Base-by-base conservation (phyloP, 805 yeast genomes). In the Zygotorulaspora danielsina region DNA sequence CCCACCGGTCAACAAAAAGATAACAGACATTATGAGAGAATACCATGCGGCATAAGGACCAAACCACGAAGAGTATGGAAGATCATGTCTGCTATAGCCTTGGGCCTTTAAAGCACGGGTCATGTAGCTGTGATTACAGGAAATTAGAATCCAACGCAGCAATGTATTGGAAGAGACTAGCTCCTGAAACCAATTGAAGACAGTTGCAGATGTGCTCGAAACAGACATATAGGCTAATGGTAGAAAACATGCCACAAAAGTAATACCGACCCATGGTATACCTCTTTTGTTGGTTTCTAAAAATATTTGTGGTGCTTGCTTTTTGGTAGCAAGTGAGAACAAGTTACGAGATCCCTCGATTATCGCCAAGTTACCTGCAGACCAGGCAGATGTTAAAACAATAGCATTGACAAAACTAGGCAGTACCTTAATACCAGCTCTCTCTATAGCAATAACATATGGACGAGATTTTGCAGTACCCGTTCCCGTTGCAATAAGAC, bases 361-460 rank as follows among this genome's bases (percentile, higher is more conserved):
- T 55, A 84, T 68, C 62, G 80, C 88, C 2, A 87, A 80, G 65
- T 83, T 84, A 8, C 84, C 79, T 32, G 93, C 93, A 8, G 89
- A 81, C 55, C 84, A 75, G 43, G 84, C 87, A 48, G 84, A 81
- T 26, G 84, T 63, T 54, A 86, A 63, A 50, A 86, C 81, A 58
- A 84, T 78, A 2, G 81, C 89, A 59, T 86, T 87, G 53, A 86
- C 68, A 35, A 87, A 71, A 49, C 80, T 81, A 26, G 87, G 87
- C 46, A 86, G 66, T 0, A 76, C 88, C 8, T 57, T 53, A 46
- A 84, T 84, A 46, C 73, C 72, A 54, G 80, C 79, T 51, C 69
- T 73, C 36, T 64, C 55, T 44, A 85, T 79, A 35, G 94, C 95
- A 54, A 84, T 79, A 37, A 84, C 89, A 53, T 84, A 84, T 26